phyloP scores from a whole-genome alignment of 2,329 filamentous ascomycete species.

The Diaporthe nobilis region DNA sequence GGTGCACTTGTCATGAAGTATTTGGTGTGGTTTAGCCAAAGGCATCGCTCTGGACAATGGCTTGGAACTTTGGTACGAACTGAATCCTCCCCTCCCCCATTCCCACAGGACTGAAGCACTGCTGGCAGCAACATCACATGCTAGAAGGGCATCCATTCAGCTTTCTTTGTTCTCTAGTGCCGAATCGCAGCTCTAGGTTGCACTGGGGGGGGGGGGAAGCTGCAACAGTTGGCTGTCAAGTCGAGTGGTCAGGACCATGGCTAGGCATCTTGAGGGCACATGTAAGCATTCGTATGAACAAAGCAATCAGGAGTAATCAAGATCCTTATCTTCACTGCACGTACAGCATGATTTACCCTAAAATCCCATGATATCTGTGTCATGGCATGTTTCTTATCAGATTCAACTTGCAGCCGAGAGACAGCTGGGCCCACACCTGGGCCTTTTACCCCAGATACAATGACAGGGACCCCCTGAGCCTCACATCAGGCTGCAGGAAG shows the following conservation, averaged over 20 bases:
- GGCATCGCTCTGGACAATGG: background rate
- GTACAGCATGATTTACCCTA: background rate
- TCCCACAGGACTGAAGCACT: background rate
- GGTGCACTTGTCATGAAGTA: background rate
- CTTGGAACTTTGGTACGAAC: background rate
- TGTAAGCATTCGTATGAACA: background rate
- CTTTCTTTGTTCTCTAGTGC: conserved; percentile 15
- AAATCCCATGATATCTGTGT: conserved; percentile 6
- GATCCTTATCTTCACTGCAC: background rate
- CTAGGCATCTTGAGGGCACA: too few relatives aligned
- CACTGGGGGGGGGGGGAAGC: background rate
- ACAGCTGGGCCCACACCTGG: conserved; percentile 22
- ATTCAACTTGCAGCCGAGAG: conserved; percentile 23
- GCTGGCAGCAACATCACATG: background rate
- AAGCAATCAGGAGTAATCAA: background rate
- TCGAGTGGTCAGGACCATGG: background rate
- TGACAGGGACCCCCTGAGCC: conserved; percentile 29
- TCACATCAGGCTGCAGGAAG: conserved; percentile 31
- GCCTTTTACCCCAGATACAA: conserved; percentile 30
- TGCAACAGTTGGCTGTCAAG: background rate
- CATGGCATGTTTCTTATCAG: conserved; percentile 34
- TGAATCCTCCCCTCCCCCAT: background rate
- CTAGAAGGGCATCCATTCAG: background rate
- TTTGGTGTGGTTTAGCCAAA: too few relatives aligned
- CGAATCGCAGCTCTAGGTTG: background rate